Evolutionary conservation across 345 rosid genomes (phyloP), one percentile per base, ranked within the genome.

Genomic region (Pistacia atlantica): DNA sequence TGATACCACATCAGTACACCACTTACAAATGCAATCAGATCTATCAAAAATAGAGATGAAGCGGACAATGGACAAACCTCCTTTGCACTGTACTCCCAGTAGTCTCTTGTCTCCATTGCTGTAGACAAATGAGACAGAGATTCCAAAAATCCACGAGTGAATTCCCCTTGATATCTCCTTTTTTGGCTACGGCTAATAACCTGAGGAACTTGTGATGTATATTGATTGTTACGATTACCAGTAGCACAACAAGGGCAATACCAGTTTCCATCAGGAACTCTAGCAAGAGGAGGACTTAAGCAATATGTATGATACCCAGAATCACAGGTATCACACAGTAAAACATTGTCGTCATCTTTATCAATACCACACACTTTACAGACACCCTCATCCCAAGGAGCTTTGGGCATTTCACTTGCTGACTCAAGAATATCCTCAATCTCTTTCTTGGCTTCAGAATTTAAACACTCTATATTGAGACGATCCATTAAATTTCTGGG

Each of bases 241-340:
- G 65, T 33, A 56, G 59, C 67, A 80, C 84, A 84, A 28, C 74
- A 74, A 20, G 87, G 84, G 69, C 87, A 84, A 79, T 84, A 84
- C 87, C 87, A 84, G 71, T 84, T 81, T 59, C 87, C 87, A 51
- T 78, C 87, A 45, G 87, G 87, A 65, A 84, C 72, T 56, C 77
- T 73, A 33, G 74, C 63, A 17, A 81, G 87, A 57, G 84, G 82
- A 56, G 87, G 87, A 76, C 74, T 76, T 52, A 84, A 73, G 73
- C 87, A 84, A 69, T 81, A 84, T 25, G 80, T 84, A 49, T 84
- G 87, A 73, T 76, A 81, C 28, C 80, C 87, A 51, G 87, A 78
- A 70, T 84, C 82, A 74, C 87, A 84, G 52, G 71, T 76, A 57
- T 84, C 87, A 65, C 87, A 84, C 62, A 84, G 65, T n/a, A 84